These are phyloP conservation scores for Bolboschoenus planiculmis DNA, from an alignment of 176 grass and related monocot genomes.

Conservation along the genomic window DNA sequence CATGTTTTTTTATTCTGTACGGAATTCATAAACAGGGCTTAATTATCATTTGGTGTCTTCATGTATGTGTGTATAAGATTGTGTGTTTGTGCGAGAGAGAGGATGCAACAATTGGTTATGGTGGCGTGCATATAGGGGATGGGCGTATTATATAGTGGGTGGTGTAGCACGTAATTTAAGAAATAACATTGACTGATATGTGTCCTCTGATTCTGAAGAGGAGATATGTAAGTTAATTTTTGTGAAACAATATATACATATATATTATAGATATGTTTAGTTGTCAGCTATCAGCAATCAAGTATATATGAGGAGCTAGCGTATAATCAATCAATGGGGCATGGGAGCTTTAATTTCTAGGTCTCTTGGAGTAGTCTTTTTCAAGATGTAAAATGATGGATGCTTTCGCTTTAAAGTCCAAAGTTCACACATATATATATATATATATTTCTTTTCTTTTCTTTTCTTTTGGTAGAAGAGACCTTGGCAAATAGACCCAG, in stretches of 20 bases:
- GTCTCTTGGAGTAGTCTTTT: slow-evolving; percentile 7
- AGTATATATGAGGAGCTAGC: no score
- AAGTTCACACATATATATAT: no score
- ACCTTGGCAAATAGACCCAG: slow-evolving; percentile 7
- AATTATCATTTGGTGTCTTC: background rate
- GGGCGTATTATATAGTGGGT: background rate
- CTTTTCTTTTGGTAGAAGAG: slow-evolving; percentile 2
- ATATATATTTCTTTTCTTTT: no score
- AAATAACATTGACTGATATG: background rate
- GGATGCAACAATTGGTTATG: slow-evolving; percentile 10
- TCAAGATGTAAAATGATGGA: background rate
- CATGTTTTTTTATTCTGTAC: background rate
- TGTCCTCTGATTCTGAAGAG: background rate
- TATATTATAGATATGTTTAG: no score
- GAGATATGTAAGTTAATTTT: background rate
- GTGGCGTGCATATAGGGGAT: background rate
- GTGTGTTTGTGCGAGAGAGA: background rate
- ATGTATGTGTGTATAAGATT: background rate
- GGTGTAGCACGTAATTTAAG: background rate
- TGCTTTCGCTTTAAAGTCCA: slow-evolving; percentile 16
- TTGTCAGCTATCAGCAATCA: no score
- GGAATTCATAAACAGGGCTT: no score
- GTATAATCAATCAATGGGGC: no score
- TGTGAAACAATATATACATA: background rate
- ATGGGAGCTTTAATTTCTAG: background rate